phyloP scores from a whole-genome alignment of 768 basidiomycete genomes.

The Tylopilus sp. region DNA sequence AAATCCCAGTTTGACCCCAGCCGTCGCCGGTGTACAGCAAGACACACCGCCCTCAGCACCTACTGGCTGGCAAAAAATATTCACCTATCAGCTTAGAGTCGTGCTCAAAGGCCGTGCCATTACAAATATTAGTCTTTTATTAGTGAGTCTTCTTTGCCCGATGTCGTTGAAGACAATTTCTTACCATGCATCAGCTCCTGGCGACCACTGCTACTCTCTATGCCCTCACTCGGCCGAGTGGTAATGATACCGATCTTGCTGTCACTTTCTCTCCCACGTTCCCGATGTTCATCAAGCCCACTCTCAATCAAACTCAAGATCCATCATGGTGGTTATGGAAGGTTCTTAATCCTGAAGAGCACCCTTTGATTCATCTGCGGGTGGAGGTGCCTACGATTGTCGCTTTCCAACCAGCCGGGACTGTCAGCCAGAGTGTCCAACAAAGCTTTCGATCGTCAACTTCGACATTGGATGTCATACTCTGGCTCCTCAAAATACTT shows the following conservation, averaged over 20 bases:
- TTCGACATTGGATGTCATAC: slow-evolving; percentile 50
- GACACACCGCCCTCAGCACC: slow-evolving; percentile 21
- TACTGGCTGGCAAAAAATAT: slow-evolving; percentile 33
- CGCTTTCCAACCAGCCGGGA: slow-evolving; percentile 50
- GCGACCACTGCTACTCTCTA: slow-evolving; percentile 75
- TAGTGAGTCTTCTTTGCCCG: slow-evolving; percentile 45
- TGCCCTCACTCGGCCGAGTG: slow-evolving; percentile 59
- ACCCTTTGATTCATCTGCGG: slow-evolving; percentile 68
- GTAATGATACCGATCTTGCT: slow-evolving; percentile 27
- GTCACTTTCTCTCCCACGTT: slow-evolving; percentile 18
- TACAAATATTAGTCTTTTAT: slow-evolving; percentile 76
- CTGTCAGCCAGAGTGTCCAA: slow-evolving; percentile 22
- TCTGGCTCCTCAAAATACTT: slow-evolving; percentile 83
- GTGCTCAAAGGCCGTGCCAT: slow-evolving; percentile 63
- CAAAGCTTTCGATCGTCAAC: slow-evolving; percentile 43
- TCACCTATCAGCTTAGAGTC: slow-evolving; percentile 31
- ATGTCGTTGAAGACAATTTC: background rate
- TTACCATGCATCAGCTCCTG: slow-evolving; percentile 51
- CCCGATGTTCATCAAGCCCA: slow-evolving; percentile 33
- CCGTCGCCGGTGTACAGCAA: slow-evolving; percentile 28
- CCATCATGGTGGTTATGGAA: slow-evolving; percentile 75
- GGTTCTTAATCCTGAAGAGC: slow-evolving; percentile 64
- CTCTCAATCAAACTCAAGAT: slow-evolving; percentile 34
- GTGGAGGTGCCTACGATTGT: slow-evolving; percentile 79
- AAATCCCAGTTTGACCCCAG: slow-evolving; percentile 53